A percentile compares a stretch with the other conserved stretches of the same genome.
Conservation (phyloP, 441 rosid genomes). For the Isatis lusitanica region DNA sequence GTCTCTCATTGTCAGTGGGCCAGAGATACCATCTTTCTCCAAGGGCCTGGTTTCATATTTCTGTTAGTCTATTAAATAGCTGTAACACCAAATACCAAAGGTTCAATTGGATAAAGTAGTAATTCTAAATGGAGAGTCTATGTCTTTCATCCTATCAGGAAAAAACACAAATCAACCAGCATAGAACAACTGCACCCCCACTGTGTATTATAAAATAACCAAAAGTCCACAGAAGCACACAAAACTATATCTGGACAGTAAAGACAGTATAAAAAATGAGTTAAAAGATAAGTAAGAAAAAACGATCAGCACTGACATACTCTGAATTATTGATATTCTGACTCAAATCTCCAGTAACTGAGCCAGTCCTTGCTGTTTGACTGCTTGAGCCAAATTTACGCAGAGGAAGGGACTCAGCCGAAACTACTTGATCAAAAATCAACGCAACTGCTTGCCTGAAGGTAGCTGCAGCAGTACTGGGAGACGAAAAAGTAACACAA, state of each 20-base stretch:
- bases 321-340: conserved; percentile 74
- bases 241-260: neutral
- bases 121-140: conserved; percentile 21
- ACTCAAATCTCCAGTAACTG: conserved; percentile 83
- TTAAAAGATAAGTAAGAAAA: conserved; percentile 2
- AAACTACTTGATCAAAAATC: conserved; percentile 85
- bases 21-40: conserved; percentile 61
- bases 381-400: conserved; percentile 70
- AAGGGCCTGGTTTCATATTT: conserved; percentile 52
- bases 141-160: conserved; percentile 9
- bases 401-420: conserved; percentile 81
- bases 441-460: conserved; percentile 98
- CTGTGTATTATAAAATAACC: neutral
- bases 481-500: conserved; percentile 28
- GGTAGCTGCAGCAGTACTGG: conserved; percentile 99
- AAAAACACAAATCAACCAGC: conserved; percentile 17
- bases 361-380: conserved; percentile 68
- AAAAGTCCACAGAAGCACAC: conserved; percentile 5
- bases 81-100: conserved; percentile 13
- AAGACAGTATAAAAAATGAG: neutral
- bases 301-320: conserved; percentile 48
- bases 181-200: neutral
- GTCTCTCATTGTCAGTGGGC: conserved; percentile 50
- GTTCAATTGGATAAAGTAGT: neutral
- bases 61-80: conserved; percentile 34